Conservation (phyloP, 352 stramenopile species). For the Blastocystis sp. region DNA sequence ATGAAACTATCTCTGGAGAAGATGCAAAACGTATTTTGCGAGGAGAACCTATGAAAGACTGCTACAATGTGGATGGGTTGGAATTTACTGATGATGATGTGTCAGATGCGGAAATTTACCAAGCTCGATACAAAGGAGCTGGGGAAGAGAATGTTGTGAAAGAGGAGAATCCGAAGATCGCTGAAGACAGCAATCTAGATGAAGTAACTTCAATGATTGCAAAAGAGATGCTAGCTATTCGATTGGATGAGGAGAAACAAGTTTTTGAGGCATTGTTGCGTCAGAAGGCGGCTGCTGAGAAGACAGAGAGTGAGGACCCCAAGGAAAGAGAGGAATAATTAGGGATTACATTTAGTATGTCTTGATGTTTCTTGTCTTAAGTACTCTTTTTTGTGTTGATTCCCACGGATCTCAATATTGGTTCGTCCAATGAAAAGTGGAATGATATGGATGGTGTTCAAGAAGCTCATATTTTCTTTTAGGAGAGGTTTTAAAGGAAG, state of each 20-base stretch:
- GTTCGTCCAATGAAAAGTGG: background rate
- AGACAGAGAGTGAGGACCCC: background rate
- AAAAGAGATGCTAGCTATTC: background rate
- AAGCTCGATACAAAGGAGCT: background rate
- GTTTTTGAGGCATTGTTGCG: background rate
- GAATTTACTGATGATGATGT: background rate
- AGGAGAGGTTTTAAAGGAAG: background rate
- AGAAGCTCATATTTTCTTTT: background rate
- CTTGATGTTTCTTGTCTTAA: background rate
- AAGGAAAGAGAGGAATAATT: background rate
- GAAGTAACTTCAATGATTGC: background rate
- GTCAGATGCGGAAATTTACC: background rate
- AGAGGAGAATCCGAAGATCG: background rate
- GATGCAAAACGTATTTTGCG: background rate
- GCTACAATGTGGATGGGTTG: background rate
- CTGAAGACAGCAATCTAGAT: background rate
- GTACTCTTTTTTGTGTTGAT: background rate
- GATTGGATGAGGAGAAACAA: constrained; percentile 14
- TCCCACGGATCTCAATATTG: background rate
- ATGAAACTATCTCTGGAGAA: constrained; percentile 30
- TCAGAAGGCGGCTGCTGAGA: background rate
- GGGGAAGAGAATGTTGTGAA: background rate
- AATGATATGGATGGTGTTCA: background rate
- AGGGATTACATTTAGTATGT: background rate
- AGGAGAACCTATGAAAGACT: background rate